Conservation (phyloP, 2,329 filamentous ascomycete genomes). For the Fusarium graminum region DNA sequence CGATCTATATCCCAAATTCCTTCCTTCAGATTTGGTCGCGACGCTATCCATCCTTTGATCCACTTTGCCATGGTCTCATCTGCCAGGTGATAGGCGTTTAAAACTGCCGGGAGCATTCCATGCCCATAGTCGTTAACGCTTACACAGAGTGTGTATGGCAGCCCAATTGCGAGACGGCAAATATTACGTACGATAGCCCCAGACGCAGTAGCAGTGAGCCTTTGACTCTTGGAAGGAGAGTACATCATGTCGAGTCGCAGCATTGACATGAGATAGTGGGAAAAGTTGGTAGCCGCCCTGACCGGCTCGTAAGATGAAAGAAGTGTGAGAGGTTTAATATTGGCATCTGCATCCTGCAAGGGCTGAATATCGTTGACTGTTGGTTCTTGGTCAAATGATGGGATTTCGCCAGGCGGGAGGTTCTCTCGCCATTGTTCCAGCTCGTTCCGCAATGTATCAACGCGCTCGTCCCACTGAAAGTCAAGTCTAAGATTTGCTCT, state of each 20-base stretch:
- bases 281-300: slow-evolving; percentile 32
- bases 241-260: slow-evolving; percentile 38
- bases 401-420: slow-evolving; percentile 9
- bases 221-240: neutral
- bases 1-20: slow-evolving; percentile 39
- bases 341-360: neutral
- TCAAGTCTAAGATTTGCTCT: slow-evolving; percentile 18
- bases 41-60: slow-evolving; percentile 32
- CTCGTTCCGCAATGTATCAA: slow-evolving; percentile 10
- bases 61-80: slow-evolving; percentile 13
- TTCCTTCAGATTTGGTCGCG: slow-evolving; percentile 22
- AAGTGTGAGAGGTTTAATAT: slow-evolving; percentile 9
- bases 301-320: slow-evolving; percentile 22
- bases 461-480: slow-evolving; percentile 16
- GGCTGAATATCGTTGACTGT: neutral
- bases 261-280: slow-evolving; percentile 30
- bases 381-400: neutral
- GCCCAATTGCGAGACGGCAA: slow-evolving; percentile 29
- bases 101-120: slow-evolving; percentile 36
- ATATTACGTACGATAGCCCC: slow-evolving; percentile 6
- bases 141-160: slow-evolving; percentile 18
- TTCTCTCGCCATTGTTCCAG: slow-evolving; percentile 28
- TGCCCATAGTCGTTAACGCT: slow-evolving; percentile 37
- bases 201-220: slow-evolving; percentile 1
- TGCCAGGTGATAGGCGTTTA: slow-evolving; percentile 34